A percentile compares a stretch with the other conserved stretches of the same genome.
Conservation (phyloP, 2,329 filamentous ascomycete species). For the Monosporascus sp. region DNA sequence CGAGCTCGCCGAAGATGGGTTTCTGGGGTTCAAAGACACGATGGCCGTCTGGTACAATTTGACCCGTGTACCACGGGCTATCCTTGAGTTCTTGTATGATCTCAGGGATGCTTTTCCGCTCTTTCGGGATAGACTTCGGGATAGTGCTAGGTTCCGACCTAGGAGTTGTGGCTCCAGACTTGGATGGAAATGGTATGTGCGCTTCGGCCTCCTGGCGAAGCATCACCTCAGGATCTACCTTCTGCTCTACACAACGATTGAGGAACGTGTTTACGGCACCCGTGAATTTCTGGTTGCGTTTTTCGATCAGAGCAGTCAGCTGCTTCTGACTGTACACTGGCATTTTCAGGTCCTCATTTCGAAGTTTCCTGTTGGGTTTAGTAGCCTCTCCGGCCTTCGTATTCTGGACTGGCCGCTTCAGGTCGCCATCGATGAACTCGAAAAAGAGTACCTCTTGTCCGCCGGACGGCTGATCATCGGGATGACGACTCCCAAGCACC, state of each 20-base stretch:
- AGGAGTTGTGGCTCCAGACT: constrained; percentile 29
- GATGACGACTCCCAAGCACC: constrained; percentile 29
- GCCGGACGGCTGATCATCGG: constrained; percentile 25
- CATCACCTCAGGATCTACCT: constrained; percentile 60
- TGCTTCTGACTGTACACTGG: constrained; percentile 91
- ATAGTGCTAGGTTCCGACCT: constrained; percentile 39
- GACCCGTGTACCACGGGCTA: constrained; percentile 81
- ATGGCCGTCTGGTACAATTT: constrained; percentile 91
- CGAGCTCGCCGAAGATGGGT: constrained; percentile 74
- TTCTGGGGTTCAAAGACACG: constrained; percentile 83
- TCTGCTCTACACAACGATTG: constrained; percentile 62
- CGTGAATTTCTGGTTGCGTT: constrained; percentile 77
- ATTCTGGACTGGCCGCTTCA: constrained; percentile 72
- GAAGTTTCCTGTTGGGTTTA: constrained; percentile 61
- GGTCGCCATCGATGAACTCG: constrained; percentile 86
- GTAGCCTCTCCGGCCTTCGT: constrained; percentile 69
- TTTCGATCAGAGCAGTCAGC: constrained; percentile 83
- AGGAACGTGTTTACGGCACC: constrained; percentile 74
- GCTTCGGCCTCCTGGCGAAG: constrained; percentile 53
- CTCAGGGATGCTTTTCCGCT: constrained; percentile 74
- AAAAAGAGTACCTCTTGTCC: constrained; percentile 74
- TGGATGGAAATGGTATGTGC: constrained; percentile 58
- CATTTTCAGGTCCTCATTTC: constrained; percentile 80
- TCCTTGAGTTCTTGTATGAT: constrained; percentile 81
- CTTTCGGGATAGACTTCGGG: constrained; percentile 69